Evolutionary conservation across 768 basidiomycete species (phyloP).

Genomic region (Steccherinum ochraceum): DNA sequence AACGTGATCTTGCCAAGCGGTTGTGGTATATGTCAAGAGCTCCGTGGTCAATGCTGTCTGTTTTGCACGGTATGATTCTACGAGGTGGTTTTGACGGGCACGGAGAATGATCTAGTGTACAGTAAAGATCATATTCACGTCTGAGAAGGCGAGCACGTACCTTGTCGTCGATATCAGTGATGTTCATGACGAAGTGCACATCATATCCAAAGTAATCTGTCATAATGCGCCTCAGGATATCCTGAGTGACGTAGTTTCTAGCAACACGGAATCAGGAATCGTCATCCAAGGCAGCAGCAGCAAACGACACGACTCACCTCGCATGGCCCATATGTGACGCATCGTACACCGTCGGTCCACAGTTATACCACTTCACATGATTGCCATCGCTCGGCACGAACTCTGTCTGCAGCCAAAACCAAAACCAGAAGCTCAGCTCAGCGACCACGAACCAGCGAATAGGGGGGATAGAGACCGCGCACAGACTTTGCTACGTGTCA

Average conservation of each 20-base stretch:
- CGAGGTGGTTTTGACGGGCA: constrained; percentile 73
- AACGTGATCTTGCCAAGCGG: constrained; percentile 65
- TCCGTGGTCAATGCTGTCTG: constrained; percentile 47
- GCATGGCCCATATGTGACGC: constrained; percentile 99
- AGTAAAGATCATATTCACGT: background rate
- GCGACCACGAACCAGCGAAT: too few relatives aligned
- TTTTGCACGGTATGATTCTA: constrained; percentile 54
- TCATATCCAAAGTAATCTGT: constrained; percentile 96
- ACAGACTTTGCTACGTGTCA: constrained; percentile 82
- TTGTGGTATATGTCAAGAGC: constrained; percentile 49
- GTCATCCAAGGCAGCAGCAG: background rate
- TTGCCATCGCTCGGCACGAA: constrained; percentile 66
- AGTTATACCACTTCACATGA: constrained; percentile 97
- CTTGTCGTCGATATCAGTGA: constrained; percentile 99
- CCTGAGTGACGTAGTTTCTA: constrained; percentile 96
- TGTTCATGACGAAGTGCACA: constrained; percentile 98
- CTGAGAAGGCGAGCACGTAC: constrained; percentile 32
- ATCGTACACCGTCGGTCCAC: constrained; percentile 98
- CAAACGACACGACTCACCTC: constrained; percentile 47
- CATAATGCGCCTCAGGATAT: constrained; percentile 84
- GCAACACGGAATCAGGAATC: background rate
- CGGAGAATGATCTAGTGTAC: constrained; percentile 81
- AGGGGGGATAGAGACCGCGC: constrained; percentile 1
- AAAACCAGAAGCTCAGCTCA: constrained; percentile 1
- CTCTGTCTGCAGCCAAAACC: constrained; percentile 46